Conservation (phyloP, 2,329 filamentous ascomycete genomes). For the Pseudocercospora fijiensis region DNA sequence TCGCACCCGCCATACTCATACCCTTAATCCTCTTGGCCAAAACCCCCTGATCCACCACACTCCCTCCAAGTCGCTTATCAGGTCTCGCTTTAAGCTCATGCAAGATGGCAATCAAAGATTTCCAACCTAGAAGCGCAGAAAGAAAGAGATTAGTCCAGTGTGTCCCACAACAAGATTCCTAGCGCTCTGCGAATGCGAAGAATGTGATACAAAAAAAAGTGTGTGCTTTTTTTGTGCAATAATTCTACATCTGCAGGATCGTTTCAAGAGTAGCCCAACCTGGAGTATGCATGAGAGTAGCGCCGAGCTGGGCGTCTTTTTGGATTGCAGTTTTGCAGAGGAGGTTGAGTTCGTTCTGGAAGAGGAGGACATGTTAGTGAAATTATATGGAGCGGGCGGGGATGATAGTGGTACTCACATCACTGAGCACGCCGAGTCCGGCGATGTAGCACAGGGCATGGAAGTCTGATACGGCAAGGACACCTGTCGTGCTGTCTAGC, state of each 20-base stretch:
- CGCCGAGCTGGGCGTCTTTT: slow-evolving; percentile 76
- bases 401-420: slow-evolving; percentile 56
- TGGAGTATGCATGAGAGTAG: slow-evolving; percentile 78
- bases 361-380: slow-evolving; percentile 23
- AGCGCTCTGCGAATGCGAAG: slow-evolving; percentile 1
- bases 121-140: slow-evolving; percentile 35
- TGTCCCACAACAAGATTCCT: slow-evolving; percentile 9
- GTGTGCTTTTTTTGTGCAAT: slow-evolving; percentile 16
- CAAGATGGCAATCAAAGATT: slow-evolving; percentile 75
- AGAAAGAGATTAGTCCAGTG: slow-evolving; percentile 28
- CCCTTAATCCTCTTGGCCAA: slow-evolving; percentile 36
- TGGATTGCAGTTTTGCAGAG: slow-evolving; percentile 80
- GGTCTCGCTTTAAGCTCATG: slow-evolving; percentile 94
- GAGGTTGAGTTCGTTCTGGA: slow-evolving; percentile 81
- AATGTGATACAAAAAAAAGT: slow-evolving; percentile 13
- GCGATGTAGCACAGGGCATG: slow-evolving; percentile 88
- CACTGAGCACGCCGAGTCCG: slow-evolving; percentile 74
- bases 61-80: slow-evolving; percentile 55
- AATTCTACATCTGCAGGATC: slow-evolving; percentile 61
- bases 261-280: slow-evolving; percentile 95
- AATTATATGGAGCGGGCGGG: neutral
- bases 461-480: slow-evolving; percentile 81
- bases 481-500: slow-evolving; percentile 61
- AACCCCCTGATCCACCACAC: slow-evolving; percentile 21
- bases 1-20: slow-evolving; percentile 20